Base-by-base conservation (phyloP, 495 filamentous ascomycete species). In the Penicillium manginii region DNA sequence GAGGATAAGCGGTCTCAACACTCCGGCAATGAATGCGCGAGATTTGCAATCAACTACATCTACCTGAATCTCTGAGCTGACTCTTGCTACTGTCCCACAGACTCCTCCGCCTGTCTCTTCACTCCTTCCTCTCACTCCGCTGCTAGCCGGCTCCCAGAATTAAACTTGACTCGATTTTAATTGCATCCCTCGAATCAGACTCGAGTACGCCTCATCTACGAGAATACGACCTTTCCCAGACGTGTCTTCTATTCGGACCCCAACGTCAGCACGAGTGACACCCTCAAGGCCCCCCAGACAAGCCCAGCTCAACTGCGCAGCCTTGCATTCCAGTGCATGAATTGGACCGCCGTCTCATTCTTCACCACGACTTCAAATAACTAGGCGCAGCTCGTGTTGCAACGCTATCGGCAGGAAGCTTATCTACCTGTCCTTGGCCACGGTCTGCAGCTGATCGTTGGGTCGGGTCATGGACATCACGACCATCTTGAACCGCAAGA, bases 391-490 rank as follows among this genome's bases (percentile, higher is more conserved):
- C 50, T 21, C 32, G 58, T 54, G 42, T 39, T 26, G 10, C 46
- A 54, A 18, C 35, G 29, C 29, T 42, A 17, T 40, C 55, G 49
- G 48, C 42, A 69, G 60, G 61, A 62, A 50, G 49, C 52, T 57
- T 62, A 49, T 57, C 58, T 56, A 55, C 65, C 64, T 65, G 66
- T 74, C 67, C 73, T 73, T 74, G 67, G 64, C 69, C 56, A 55
- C 67, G 69, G 66, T 69, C 64, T 53, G 55, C 70, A 62, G 65
- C 71, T 62, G 55, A 54, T 62, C 59, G 70, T 65, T 68, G 75
- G 63, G 73, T 72, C 71, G 71, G 74, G 76, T 76, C 73, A 89
- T 89, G 86, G 85, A 89, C 72, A 86, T 89, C 76, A 86, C 85
- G 64, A 85, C 84, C 64, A 87, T 89, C 62, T 70, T 89, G 60